Conservation (phyloP, 768 basidiomycete species). For the Gyrodon lividus region DNA sequence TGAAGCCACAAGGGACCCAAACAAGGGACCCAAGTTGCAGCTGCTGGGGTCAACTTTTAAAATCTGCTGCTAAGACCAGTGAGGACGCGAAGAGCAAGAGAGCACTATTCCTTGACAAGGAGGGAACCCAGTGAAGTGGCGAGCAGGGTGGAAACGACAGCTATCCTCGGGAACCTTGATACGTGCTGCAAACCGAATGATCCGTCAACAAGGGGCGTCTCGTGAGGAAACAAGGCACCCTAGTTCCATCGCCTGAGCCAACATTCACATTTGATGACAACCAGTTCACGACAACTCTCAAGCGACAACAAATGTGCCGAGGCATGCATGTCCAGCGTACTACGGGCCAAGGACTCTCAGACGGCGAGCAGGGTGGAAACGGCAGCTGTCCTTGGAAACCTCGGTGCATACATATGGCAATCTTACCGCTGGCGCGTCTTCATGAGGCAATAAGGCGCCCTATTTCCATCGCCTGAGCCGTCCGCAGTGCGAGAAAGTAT, state of each 20-base stretch:
- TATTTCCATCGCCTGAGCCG: background rate
- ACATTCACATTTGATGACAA: too few relatives aligned
- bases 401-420: background rate
- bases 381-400: background rate
- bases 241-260: background rate
- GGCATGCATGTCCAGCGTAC: too few relatives aligned
- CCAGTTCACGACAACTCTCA: too few relatives aligned
- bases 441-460: background rate
- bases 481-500: background rate
- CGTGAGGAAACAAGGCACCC: background rate
- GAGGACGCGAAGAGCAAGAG: too few relatives aligned
- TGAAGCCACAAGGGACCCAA: too few relatives aligned
- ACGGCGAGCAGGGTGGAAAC: background rate
- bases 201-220: background rate
- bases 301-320: too few relatives aligned
- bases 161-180: background rate
- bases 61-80: background rate
- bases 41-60: too few relatives aligned
- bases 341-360: too few relatives aligned
- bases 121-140: background rate
- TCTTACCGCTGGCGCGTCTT: background rate
- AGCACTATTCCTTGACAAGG: background rate
- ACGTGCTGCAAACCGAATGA: background rate
- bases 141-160: slow-evolving; percentile 1
- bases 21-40: too few relatives aligned